A percentile compares a stretch with the other conserved stretches of the same genome.
Conservation (phyloP, 2,329 filamentous ascomycete genomes). For the Ophiosphaerella korrae region DNA sequence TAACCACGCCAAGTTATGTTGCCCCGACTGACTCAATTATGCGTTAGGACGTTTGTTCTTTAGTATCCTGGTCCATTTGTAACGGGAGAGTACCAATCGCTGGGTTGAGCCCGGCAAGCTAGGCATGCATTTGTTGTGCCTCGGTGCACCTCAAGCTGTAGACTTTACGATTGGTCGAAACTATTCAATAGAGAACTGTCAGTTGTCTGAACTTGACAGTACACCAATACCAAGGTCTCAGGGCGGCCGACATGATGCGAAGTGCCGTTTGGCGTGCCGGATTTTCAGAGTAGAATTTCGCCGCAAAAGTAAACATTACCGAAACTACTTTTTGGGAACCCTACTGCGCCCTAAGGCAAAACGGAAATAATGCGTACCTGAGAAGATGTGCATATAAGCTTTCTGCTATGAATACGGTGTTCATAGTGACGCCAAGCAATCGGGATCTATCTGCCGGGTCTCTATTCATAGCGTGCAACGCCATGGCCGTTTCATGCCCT, state of each 20-base stretch:
- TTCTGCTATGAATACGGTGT: not conserved
- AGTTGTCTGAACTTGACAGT: not conserved
- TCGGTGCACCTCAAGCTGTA: not conserved
- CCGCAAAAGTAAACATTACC: too few relatives aligned
- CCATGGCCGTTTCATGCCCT: not conserved
- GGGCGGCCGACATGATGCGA: not conserved
- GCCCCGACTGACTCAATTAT: too few relatives aligned
- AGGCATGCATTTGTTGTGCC: not conserved
- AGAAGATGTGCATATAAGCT: not conserved
- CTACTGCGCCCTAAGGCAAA: too few relatives aligned
- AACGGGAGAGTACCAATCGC: not conserved
- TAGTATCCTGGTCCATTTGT: not conserved
- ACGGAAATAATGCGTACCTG: too few relatives aligned
- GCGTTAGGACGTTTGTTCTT: not conserved
- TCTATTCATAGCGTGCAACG: not conserved
- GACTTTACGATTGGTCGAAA: not conserved
- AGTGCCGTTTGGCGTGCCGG: not conserved
- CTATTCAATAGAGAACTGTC: not conserved
- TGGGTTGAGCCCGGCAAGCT: not conserved
- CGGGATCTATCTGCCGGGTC: not conserved
- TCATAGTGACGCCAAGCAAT: not conserved
- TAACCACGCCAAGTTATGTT: too few relatives aligned
- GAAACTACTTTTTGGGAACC: too few relatives aligned
- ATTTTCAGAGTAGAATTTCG: too few relatives aligned
- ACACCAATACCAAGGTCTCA: not conserved